Evolutionary conservation across 179 eudicot species (phyloP), one percentile per base, ranked within the genome.

Genomic region (Silene noctiflora): DNA sequence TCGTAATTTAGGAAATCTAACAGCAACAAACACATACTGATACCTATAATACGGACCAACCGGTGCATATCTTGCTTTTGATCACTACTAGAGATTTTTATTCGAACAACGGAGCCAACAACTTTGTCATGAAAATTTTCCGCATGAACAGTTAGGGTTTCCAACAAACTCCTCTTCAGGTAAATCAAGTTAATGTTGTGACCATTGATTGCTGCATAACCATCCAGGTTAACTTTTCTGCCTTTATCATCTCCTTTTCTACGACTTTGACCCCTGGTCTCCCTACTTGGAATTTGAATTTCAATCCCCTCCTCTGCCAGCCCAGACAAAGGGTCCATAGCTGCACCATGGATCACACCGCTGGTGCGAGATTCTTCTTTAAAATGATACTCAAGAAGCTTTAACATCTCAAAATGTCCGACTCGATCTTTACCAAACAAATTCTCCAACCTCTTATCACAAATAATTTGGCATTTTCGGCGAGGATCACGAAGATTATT

Each of bases 401-500:
- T 93, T 59, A 95, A 86, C 99, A 95, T 95, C 84, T 95, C 99
- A 86, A 93, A 93, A 82, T 93, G 99, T 62, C 97, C 99, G 69
- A 93, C 98, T 53, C 94, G 92, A 39, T 90, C 88, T 87, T 91
- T 95, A 73, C 96, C 91, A 78, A 95, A 93, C 75, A 95, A 83
- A 83, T 63, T 87, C 78, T 83, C 84, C 81, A 95, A 89, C 79
- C 98, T 90, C 67, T 84, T 83, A 84, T 95, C 99, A 84, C 99
- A 95, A 69, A 95, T 86, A 74, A 95, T 91, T 86, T 93, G 95
- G 85, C 97, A 88, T 87, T 90, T 95, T 75, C 83, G 90, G 29
- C 92, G 95, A 83, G 99, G 95, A 82, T 95, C 99, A 24, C 98
- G 97, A 21, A 95, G 98, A 75, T 89, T 93, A 78, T 93, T 91